Conservation (phyloP, 306 rosid species). For the Lupinus albus region DNA sequence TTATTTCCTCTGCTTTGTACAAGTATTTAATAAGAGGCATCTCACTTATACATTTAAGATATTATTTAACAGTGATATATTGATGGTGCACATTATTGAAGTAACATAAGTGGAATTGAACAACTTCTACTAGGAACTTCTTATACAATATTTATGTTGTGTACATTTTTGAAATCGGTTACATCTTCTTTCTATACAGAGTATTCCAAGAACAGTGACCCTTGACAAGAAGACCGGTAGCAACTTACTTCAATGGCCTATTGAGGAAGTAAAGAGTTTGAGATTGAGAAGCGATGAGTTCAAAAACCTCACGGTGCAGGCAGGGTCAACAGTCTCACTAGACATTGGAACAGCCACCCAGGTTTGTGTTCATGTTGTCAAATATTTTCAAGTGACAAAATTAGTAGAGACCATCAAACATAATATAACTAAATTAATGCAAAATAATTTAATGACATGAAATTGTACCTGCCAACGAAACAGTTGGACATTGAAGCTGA, state of each 20-base stretch:
- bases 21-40: neutral
- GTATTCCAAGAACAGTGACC: slow-evolving; percentile 75
- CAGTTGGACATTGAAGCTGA: slow-evolving; percentile 80
- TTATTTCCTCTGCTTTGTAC: neutral
- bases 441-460: slow-evolving; percentile 7
- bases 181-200: slow-evolving; percentile 41
- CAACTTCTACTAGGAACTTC: neutral
- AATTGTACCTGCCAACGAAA: slow-evolving; percentile 30
- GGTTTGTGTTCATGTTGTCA: slow-evolving; percentile 45
- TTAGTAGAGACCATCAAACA: neutral
- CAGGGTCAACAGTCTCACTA: slow-evolving; percentile 70
- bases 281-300: slow-evolving; percentile 58
- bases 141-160: neutral
- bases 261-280: slow-evolving; percentile 67
- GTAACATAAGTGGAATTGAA: neutral
- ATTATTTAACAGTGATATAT: too few species aligned
- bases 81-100: too few species aligned
- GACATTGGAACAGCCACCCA: slow-evolving; percentile 69
- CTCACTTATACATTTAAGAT: too few species aligned
- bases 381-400: neutral
- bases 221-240: slow-evolving; percentile 69
- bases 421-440: neutral
- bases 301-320: slow-evolving; percentile 46
- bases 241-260: slow-evolving; percentile 88
- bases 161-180: neutral